Percentiles rank a stretch among this genome's conserved stretches.
phyloP scores from a whole-genome alignment of 306 rosid species.

The Quercus berberidifolia region DNA sequence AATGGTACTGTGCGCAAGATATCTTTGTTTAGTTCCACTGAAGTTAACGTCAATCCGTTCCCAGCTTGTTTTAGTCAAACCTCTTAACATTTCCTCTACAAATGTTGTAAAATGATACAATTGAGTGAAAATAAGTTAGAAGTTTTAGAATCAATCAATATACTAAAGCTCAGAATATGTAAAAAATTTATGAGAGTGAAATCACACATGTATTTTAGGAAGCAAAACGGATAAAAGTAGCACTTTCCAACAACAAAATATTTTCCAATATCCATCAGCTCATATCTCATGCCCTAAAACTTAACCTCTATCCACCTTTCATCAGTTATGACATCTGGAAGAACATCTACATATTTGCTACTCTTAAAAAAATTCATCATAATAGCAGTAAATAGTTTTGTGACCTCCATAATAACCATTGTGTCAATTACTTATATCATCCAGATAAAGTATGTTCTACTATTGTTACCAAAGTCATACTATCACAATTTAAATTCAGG shows the following conservation, averaged over 20 bases:
- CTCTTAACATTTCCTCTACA: slow-evolving; percentile 79
- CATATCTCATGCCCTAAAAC: not conserved
- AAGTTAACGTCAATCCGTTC: slow-evolving; percentile 84
- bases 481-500: too few species aligned
- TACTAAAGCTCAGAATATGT: not conserved
- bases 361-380: too few species aligned
- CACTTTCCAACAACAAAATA: not conserved
- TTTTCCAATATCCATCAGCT: not conserved
- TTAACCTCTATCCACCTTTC: not conserved
- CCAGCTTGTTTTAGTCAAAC: slow-evolving; percentile 72
- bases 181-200: not conserved
- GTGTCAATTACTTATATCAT: too few species aligned
- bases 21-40: slow-evolving; percentile 54
- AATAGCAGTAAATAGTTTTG: too few species aligned
- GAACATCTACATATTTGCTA: too few species aligned
- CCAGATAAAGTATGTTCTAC: too few species aligned
- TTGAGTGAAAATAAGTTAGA: slow-evolving; percentile 12
- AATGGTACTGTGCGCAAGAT: slow-evolving; percentile 69
- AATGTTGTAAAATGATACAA: not conserved
- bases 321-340: too few species aligned
- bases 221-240: not conserved
- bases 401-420: too few species aligned
- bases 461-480: too few species aligned
- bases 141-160: not conserved
- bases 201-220: not conserved